Evolutionary conservation across 306 rosid species (phyloP), one percentile per base, ranked within the genome.

Genomic region (Fagus crenata): DNA sequence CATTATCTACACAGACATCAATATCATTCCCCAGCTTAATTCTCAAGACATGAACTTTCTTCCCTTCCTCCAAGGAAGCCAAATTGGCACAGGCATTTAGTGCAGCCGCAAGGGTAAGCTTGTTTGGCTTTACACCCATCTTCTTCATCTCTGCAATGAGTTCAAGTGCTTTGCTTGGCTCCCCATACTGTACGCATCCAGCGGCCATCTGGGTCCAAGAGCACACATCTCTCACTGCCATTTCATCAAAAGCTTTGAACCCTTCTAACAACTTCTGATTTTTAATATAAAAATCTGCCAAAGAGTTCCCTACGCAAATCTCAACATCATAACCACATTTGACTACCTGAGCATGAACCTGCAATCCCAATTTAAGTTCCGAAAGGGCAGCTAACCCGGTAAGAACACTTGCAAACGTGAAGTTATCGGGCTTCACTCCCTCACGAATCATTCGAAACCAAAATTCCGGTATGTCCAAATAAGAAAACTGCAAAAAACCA

Each of bases 161-260:
- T 42, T 77, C 80, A 54, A 91, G 89, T 8, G 92, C 86, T 71
- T 78, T 85, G 55, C 84, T 80, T 43, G 92, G 93, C 63, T 86
- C 83, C 76, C 91, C 93, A 18, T 77, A 86, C 40, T 69, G 89
- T 36, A 89, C 79, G 77, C 89, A 91, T 18, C 97, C 92, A 2
- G 86, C 81, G 15, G 92, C 93, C 87, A 89, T 88, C 63, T 86
- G 89, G 55, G 97, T 86, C 93, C 97, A 89, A 72, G 93, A 86
- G 74, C 89, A 82, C 63, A 85, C 93, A 73, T 91, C 93, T 81
- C 78, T 87, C 15, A 37, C 61, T 76, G 92, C 83, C 87, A 86
- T 91, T 82, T 88, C 93, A 59, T 78, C 64, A 72, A 91, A 89
- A 63, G 91, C 89, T 82, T 78, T 86, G 70, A 89, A 91, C 67